A percentile compares a stretch with the other conserved stretches of the same genome.
phyloP scores from a whole-genome alignment of 2,329 filamentous ascomycete genomes.

The Fusarium secorum region DNA sequence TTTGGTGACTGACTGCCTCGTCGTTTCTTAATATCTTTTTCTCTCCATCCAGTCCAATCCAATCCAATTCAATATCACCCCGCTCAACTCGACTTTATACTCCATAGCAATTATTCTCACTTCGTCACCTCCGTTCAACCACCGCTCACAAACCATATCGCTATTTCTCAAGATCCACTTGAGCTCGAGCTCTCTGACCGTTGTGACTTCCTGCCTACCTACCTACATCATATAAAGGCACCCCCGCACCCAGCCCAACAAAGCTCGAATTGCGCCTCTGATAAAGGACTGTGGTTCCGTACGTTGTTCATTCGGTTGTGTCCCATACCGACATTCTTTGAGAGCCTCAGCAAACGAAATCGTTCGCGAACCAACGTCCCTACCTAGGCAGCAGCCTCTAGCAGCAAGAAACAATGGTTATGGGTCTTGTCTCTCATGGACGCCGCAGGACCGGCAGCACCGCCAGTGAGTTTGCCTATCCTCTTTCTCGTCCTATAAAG shows the following conservation, averaged over 20 bases:
- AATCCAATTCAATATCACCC: neutral
- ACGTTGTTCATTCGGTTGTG: neutral
- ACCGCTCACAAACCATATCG: conserved; percentile 9
- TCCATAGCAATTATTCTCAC: neutral
- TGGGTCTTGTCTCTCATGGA: conserved; percentile 45
- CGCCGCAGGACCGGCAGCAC: conserved; percentile 45
- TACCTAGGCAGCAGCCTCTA: conserved; percentile 19
- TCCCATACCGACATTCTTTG: neutral
- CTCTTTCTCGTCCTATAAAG: conserved; percentile 7
- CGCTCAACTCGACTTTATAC: neutral
- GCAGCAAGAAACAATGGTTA: conserved; percentile 40
- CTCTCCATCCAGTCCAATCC: neutral
- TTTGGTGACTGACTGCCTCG: neutral
- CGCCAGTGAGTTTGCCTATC: conserved; percentile 34
- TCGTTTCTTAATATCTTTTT: neutral
- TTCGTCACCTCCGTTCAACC: neutral
- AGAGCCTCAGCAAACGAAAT: neutral
- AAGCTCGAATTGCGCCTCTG: conserved; percentile 7
- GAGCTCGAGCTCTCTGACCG: neutral
- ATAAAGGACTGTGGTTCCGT: neutral
- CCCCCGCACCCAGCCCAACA: conserved; percentile 24
- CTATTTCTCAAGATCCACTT: conserved; percentile 11
- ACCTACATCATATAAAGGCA: conserved; percentile 16
- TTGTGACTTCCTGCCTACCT: neutral
- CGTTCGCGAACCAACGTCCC: neutral